phyloP scores from a whole-genome alignment of 2,329 filamentous ascomycete species.

The Hypocreales sp. region DNA sequence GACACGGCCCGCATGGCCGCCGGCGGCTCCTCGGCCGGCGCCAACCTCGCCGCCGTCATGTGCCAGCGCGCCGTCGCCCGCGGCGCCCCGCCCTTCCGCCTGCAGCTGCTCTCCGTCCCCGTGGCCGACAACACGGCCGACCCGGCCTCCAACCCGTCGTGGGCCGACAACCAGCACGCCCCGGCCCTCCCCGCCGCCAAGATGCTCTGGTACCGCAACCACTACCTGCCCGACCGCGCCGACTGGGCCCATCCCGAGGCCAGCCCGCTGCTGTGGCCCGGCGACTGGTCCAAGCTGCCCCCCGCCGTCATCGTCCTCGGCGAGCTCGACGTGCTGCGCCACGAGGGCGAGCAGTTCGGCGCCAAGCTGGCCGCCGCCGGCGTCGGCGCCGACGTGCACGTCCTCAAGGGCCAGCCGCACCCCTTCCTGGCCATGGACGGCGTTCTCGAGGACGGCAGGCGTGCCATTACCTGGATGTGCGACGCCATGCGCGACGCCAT shows the following conservation, averaged over 20 bases:
- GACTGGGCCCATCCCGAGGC: constrained; percentile 35
- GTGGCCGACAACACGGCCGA: constrained; percentile 42
- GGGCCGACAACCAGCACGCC: constrained; percentile 31
- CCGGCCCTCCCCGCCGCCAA: constrained; percentile 37
- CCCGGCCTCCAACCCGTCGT: constrained; percentile 22
- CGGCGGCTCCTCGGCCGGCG: constrained; percentile 22
- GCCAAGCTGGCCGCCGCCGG: constrained; percentile 28
- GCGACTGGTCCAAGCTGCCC: constrained; percentile 33
- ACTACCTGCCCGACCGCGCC: constrained; percentile 33
- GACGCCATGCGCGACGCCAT: constrained; percentile 7
- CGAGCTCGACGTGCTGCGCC: constrained; percentile 38
- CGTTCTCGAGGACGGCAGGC: constrained; percentile 31
- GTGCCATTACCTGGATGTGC: constrained; percentile 29
- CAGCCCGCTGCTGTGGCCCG: constrained; percentile 33
- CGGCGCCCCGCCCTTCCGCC: constrained; percentile 11
- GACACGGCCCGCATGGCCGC: constrained; percentile 27
- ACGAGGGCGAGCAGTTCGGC: constrained; percentile 36
- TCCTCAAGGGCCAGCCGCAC: constrained; percentile 40
- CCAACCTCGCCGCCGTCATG: constrained; percentile 14
- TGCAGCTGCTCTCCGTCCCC: constrained; percentile 40
- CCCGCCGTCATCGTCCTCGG: constrained; percentile 36
- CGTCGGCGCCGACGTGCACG: constrained; percentile 28
- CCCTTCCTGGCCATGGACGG: constrained; percentile 44
- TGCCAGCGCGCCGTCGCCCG: constrained; percentile 30
- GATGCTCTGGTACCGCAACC: constrained; percentile 45